Percentiles rank a stretch among this genome's conserved stretches.
Evolutionary conservation across 805 yeast species (phyloP).

Genomic region (Teunomyces pallodes): DNA sequence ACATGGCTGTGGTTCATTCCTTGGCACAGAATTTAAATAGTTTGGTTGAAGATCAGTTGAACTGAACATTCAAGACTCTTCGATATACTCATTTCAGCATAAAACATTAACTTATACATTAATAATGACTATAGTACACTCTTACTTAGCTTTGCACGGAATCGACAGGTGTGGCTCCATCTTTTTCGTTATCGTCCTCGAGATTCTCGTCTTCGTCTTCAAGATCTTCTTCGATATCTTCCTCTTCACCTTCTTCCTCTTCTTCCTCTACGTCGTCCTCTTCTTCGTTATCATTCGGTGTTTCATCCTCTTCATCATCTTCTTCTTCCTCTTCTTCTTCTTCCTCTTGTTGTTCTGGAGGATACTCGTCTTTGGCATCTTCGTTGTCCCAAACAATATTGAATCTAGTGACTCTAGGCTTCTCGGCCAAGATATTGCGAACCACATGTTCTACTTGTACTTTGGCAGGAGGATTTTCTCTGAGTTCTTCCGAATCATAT

Average conservation of each 20-base stretch:
- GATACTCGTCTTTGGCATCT: conserved; percentile 61
- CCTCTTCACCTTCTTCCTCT: conserved; percentile 8
- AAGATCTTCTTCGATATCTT: conserved; percentile 21
- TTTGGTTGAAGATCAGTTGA: conserved; percentile 17
- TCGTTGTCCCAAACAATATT: conserved; percentile 94
- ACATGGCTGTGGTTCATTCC: conserved; percentile 25
- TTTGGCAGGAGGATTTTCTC: conserved; percentile 91
- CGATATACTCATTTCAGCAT: not conserved
- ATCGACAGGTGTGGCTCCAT: conserved; percentile 15
- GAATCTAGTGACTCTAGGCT: conserved; percentile 95
- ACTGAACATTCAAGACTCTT: not conserved
- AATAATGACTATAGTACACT: not conserved
- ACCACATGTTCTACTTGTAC: conserved; percentile 94
- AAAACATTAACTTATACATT: not conserved
- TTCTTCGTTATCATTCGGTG: conserved; percentile 16
- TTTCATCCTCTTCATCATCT: conserved; percentile 27
- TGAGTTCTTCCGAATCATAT: conserved; percentile 86
- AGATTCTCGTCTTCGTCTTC: conserved; percentile 25
- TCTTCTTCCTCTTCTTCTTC: conserved; percentile 48
- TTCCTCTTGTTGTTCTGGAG: conserved; percentile 66
- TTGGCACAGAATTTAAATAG: conserved; percentile 33
- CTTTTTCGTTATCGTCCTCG: conserved; percentile 17
- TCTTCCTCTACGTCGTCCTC: conserved; percentile 15
- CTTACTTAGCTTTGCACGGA: conserved; percentile 6
- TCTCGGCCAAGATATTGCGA: conserved; percentile 91